A percentile compares a stretch with the other conserved stretches of the same genome.
Evolutionary conservation across 306 rosid species (phyloP).

Genomic region (Quercus engelmannii): DNA sequence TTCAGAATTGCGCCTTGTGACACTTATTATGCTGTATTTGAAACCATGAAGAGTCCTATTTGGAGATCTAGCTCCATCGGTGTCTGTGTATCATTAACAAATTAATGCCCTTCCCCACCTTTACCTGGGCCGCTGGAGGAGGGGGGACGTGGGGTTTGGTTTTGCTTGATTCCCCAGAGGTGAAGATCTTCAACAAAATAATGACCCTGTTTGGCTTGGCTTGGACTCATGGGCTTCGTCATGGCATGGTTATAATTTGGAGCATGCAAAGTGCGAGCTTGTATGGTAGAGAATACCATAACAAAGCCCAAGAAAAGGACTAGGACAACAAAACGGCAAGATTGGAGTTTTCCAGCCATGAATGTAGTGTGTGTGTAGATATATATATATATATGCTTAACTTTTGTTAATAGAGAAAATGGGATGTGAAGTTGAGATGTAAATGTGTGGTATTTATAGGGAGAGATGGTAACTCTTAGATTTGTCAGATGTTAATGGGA

Average conservation of each 20-base stretch:
- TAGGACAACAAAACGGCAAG: neutral
- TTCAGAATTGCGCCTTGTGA: no score
- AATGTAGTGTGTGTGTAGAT: neutral
- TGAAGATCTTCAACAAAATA: slow-evolving; percentile 14
- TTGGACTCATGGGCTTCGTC: neutral
- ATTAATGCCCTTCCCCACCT: slow-evolving; percentile 25
- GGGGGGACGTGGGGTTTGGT: no score
- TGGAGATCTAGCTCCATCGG: neutral
- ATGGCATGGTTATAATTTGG: neutral
- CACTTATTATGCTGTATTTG: no score
- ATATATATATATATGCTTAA: neutral
- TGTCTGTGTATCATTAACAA: neutral
- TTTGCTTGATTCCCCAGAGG: slow-evolving; percentile 26
- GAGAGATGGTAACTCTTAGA: neutral
- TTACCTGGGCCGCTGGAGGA: slow-evolving; percentile 19
- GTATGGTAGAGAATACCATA: slow-evolving; percentile 5
- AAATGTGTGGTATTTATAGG: neutral
- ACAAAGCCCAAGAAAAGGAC: slow-evolving; percentile 16
- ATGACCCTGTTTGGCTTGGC: neutral
- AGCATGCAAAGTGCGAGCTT: slow-evolving; percentile 18
- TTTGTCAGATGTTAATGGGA: neutral
- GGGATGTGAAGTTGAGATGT: neutral
- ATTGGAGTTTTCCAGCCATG: neutral
- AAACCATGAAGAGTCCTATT: no score
- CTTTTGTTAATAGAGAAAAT: neutral